These are phyloP conservation scores for Claviceps monticola DNA, from an alignment of 2,329 filamentous ascomycete species.

Conservation along the genomic window DNA sequence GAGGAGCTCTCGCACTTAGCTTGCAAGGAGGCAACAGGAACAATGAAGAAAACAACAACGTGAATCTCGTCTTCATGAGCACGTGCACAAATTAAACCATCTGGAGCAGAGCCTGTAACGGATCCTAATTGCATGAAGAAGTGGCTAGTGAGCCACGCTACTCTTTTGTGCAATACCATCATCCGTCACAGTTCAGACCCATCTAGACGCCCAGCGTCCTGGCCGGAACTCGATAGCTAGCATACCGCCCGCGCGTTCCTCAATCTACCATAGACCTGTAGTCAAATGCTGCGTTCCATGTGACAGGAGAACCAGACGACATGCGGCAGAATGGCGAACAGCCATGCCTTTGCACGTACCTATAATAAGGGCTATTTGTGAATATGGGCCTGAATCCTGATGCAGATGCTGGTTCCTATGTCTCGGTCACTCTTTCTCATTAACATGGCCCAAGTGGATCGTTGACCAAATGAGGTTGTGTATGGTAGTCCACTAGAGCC, in stretches of 20 bases:
- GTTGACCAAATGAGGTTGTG: neutral
- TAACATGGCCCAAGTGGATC: neutral
- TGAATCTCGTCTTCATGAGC: no score
- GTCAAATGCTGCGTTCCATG: conserved; percentile 16
- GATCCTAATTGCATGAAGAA: no score
- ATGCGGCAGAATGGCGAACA: conserved; percentile 2
- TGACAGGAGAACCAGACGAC: conserved; percentile 9
- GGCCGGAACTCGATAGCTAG: conserved; percentile 4
- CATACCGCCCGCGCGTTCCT: conserved; percentile 9
- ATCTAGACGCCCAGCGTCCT: neutral
- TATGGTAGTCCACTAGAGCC: neutral
- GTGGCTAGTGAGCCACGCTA: no score
- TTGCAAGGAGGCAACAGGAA: no score
- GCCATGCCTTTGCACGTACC: no score
- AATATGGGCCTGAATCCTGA: no score
- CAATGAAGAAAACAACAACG: no score
- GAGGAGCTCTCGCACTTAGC: no score
- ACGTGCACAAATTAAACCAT: neutral
- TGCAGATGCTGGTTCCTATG: no score
- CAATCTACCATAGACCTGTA: conserved; percentile 18
- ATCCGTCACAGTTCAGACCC: neutral
- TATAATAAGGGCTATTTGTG: no score
- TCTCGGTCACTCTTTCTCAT: no score
- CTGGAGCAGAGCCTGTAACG: no score
- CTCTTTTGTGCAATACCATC: neutral